Evolutionary conservation across 805 yeast genomes (phyloP).

Genomic region (Kurtzmaniella cleridarum): DNA sequence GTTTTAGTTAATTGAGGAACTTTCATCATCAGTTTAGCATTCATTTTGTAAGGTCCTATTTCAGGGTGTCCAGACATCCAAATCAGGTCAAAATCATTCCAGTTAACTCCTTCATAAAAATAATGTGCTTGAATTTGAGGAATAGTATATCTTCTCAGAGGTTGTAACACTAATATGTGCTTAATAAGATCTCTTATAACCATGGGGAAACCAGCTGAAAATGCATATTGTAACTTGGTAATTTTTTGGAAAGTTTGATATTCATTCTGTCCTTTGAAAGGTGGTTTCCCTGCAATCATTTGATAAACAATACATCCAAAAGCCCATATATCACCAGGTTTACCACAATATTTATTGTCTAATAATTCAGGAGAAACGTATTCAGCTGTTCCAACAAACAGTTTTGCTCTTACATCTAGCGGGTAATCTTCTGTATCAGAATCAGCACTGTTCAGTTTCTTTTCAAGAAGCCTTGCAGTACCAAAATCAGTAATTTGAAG

Average conservation of each 20-base stretch:
- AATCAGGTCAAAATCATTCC: slow-evolving; percentile 57
- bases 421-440: slow-evolving; percentile 51
- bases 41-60: slow-evolving; percentile 65
- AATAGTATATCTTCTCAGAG: slow-evolving; percentile 58
- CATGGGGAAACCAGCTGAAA: slow-evolving; percentile 57
- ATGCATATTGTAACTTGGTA: slow-evolving; percentile 74
- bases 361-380: slow-evolving; percentile 78
- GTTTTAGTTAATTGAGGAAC: slow-evolving; percentile 40
- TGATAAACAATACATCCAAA: slow-evolving; percentile 56
- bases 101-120: slow-evolving; percentile 66
- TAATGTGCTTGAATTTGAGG: slow-evolving; percentile 56
- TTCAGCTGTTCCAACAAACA: slow-evolving; percentile 85
- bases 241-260: slow-evolving; percentile 78
- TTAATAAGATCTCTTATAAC: slow-evolving; percentile 60
- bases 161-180: slow-evolving; percentile 64
- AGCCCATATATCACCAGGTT: slow-evolving; percentile 59
- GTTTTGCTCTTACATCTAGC: slow-evolving; percentile 61
- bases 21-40: slow-evolving; percentile 75
- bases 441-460: slow-evolving; percentile 23
- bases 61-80: slow-evolving; percentile 71
- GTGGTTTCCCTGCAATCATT: slow-evolving; percentile 66
- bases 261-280: slow-evolving; percentile 80
- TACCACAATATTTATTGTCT: slow-evolving; percentile 64
- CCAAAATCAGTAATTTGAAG: slow-evolving; percentile 80
- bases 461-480: slow-evolving; percentile 70